phyloP scores from a whole-genome alignment of 164 flowering plant genomes.

The Euptelea pleiosperma region DNA sequence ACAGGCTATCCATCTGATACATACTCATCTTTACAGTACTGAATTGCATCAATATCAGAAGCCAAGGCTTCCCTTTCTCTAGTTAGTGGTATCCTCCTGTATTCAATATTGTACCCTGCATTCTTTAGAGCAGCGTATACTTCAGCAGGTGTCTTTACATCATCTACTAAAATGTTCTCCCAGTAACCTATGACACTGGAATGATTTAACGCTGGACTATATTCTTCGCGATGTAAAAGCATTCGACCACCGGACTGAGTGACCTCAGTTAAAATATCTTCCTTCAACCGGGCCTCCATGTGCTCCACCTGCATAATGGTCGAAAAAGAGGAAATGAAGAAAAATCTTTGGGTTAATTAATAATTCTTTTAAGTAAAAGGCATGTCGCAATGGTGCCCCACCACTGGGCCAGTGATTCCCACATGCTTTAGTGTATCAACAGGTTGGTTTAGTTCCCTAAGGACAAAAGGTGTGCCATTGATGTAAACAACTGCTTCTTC shows the following conservation, averaged over 20 bases:
- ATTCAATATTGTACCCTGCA: conserved; percentile 56
- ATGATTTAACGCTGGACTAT: conserved; percentile 49
- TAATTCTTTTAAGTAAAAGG: background rate
- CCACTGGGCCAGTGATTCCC: conserved; percentile 81
- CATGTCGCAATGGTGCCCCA: conserved; percentile 24
- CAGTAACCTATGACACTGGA: conserved; percentile 72
- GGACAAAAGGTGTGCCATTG: conserved; percentile 78
- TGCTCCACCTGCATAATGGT: conserved; percentile 62
- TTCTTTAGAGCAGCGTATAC: conserved; percentile 53
- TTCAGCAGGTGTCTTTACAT: conserved; percentile 82
- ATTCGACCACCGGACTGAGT: conserved; percentile 65
- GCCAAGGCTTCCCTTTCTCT: conserved; percentile 80
- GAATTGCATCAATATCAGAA: conserved; percentile 80
- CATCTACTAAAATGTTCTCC: conserved; percentile 71
- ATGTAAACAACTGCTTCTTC: conserved; percentile 92
- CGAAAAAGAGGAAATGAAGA: conserved; percentile 8
- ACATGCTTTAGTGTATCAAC: conserved; percentile 88
- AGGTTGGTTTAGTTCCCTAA: conserved; percentile 82
- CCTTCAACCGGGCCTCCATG: conserved; percentile 79
- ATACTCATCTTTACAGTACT: conserved; percentile 32
- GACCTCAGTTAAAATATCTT: conserved; percentile 73
- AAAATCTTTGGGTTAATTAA: background rate
- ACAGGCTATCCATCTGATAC: conserved; percentile 2
- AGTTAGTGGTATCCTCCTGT: conserved; percentile 73
- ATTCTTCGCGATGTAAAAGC: conserved; percentile 90